These are phyloP conservation scores for Metschnikowia lunata DNA, from an alignment of 805 yeast species.

Conservation along the genomic window DNA sequence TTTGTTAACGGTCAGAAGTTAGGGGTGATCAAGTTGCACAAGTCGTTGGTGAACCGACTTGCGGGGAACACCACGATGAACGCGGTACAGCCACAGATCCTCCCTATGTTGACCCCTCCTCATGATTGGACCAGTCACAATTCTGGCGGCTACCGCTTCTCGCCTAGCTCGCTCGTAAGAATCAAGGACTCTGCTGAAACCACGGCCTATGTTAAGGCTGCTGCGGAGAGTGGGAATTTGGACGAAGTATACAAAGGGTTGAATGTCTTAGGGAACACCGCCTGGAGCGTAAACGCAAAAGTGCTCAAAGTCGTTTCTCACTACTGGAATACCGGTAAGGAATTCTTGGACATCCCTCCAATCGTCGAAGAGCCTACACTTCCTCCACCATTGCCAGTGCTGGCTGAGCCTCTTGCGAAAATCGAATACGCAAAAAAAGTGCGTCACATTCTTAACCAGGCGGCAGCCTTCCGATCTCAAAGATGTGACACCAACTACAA, in stretches of 20 bases:
- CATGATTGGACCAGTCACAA: slow-evolving; percentile 79
- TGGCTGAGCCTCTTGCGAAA: slow-evolving; percentile 68
- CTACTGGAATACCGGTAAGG: slow-evolving; percentile 84
- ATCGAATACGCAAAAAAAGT: slow-evolving; percentile 65
- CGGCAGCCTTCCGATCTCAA: slow-evolving; percentile 69
- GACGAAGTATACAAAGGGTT: slow-evolving; percentile 67
- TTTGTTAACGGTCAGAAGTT: slow-evolving; percentile 71
- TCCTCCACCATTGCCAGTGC: slow-evolving; percentile 50
- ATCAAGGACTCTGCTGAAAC: slow-evolving; percentile 87
- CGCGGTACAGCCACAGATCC: slow-evolving; percentile 74
- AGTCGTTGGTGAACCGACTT: slow-evolving; percentile 57
- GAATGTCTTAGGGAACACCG: slow-evolving; percentile 55
- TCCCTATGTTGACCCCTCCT: slow-evolving; percentile 94
- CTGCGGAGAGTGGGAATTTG: slow-evolving; percentile 63
- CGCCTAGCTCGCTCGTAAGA: slow-evolving; percentile 63
- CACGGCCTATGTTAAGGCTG: slow-evolving; percentile 79
- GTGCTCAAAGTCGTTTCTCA: slow-evolving; percentile 65
- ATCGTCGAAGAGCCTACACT: slow-evolving; percentile 40
- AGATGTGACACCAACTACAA: slow-evolving; percentile 94
- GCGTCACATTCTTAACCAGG: slow-evolving; percentile 53
- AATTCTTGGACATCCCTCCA: slow-evolving; percentile 68
- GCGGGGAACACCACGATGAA: slow-evolving; percentile 62
- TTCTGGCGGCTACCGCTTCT: slow-evolving; percentile 78
- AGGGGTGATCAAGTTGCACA: slow-evolving; percentile 79
- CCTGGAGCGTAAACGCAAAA: slow-evolving; percentile 86